Base-by-base conservation (phyloP, 371 early-diverging fungal species). In the Lichtheimia ornata region DNA sequence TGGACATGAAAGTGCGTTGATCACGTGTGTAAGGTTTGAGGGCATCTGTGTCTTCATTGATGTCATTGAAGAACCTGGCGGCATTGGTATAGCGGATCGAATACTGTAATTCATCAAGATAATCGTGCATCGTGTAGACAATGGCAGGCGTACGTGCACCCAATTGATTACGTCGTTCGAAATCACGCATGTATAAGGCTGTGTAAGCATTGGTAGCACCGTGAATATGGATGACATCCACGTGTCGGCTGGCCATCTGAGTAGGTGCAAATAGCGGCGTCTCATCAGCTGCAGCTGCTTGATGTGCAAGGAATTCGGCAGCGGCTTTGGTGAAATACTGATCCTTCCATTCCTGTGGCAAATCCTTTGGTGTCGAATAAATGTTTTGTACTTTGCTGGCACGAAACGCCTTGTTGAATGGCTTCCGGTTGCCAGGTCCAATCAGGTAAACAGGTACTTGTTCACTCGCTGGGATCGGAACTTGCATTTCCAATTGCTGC, bases 181-280 rank as follows among this genome's bases (percentile, higher is more conserved):
- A 68, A 62, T 69, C 78, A 12, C 77, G 79, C 30, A 86, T 64
- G 41, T 76, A 76, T 58, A 85, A 79, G 2, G 83, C 71, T 11
- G 82, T 78, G 41, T 83, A 76, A 14, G 85, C 87, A 62, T 83
- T 86, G n/a, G 84, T 79, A 5, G 85, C 85, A n/a, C 87, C 87
- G 55, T 86, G 87, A 14, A 78, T 55, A 70, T 86, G 87, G 42
- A 86, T 77, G 24, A 86, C 67, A 59, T 86, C 88, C 2, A 88
- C 82, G 49, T 58, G 63, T 4, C 59, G 59, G 47, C 68, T 42
- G 41, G 60, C 12, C 44, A 62, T 28, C 53, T 55, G 59, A 1
- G 73, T 35, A 0, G 80, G 74, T 5, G 85, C 85, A 67, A 87
- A 87, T 11, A 82, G 66, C 0, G 85, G 79, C 35, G 82, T 72